A percentile compares a stretch with the other conserved stretches of the same genome.
Evolutionary conservation across 768 basidiomycete species (phyloP).

Genomic region (Collybia nuda): DNA sequence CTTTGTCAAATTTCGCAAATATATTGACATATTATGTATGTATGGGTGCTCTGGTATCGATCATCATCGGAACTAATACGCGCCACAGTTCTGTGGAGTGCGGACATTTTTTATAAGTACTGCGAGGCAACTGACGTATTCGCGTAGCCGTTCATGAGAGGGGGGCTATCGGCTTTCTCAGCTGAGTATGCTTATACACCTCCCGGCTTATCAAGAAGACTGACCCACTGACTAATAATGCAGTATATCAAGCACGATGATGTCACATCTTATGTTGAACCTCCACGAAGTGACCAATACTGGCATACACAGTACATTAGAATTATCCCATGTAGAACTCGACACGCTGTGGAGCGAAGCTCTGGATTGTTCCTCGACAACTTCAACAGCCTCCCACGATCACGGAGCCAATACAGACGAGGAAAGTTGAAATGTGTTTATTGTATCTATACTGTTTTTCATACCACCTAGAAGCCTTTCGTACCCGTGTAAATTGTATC

Average conservation of each 20-base stretch:
- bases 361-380: not conserved
- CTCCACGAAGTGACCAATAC: slow-evolving; percentile 2
- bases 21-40: slow-evolving; percentile 29
- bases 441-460: no score
- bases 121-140: not conserved
- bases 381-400: no score
- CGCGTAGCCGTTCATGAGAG: not conserved
- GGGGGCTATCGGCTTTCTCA: not conserved
- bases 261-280: slow-evolving; percentile 12
- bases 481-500: no score
- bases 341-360: slow-evolving; percentile 1
- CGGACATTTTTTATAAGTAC: not conserved
- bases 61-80: not conserved
- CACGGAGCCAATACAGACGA: no score
- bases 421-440: no score
- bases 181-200: not conserved
- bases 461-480: no score
- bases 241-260: slow-evolving; percentile 10
- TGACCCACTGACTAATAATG: not conserved
- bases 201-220: not conserved
- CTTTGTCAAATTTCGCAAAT: slow-evolving; percentile 44
- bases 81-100: not conserved
- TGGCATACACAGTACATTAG: not conserved
- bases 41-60: not conserved
- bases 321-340: not conserved